phyloP scores from a whole-genome alignment of 2,329 filamentous ascomycete genomes.

The Tolypocladium tundrense region DNA sequence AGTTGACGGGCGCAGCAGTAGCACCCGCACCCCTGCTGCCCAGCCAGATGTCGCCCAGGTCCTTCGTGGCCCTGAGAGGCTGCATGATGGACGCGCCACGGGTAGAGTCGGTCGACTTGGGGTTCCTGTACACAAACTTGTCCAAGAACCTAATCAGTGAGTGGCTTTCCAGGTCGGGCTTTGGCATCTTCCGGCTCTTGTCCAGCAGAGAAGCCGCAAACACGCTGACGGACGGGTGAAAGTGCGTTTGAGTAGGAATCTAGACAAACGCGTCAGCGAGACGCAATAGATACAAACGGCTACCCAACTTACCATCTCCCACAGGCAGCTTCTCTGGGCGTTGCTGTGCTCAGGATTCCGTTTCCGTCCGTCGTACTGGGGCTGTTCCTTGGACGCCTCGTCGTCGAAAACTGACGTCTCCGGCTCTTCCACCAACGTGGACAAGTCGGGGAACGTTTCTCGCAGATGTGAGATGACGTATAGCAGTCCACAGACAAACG shows the following conservation, averaged over 20 bases:
- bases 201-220: slow-evolving; percentile 65
- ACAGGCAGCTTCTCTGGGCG: slow-evolving; percentile 85
- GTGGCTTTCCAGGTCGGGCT: slow-evolving; percentile 83
- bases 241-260: slow-evolving; percentile 50
- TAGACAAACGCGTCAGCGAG: slow-evolving; percentile 8
- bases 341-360: slow-evolving; percentile 85
- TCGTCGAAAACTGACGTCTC: slow-evolving; percentile 59
- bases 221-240: slow-evolving; percentile 84
- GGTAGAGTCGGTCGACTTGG: slow-evolving; percentile 57
- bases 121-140: slow-evolving; percentile 95
- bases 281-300: not conserved
- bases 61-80: slow-evolving; percentile 52
- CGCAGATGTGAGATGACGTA: slow-evolving; percentile 80
- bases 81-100: slow-evolving; percentile 95
- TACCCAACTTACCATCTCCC: slow-evolving; percentile 62
- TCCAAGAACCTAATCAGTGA: slow-evolving; percentile 93
- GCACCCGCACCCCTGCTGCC: slow-evolving; percentile 36
- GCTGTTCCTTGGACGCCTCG: slow-evolving; percentile 39
- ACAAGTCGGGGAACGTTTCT: slow-evolving; percentile 68
- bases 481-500: slow-evolving; percentile 87
- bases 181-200: slow-evolving; percentile 63
- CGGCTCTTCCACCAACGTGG: slow-evolving; percentile 67
- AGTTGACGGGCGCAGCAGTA: slow-evolving; percentile 53
- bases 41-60: slow-evolving; percentile 45
- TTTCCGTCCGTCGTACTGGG: slow-evolving; percentile 76